Evolutionary conservation across 2,329 filamentous ascomycete genomes (phyloP), one percentile per base, ranked within the genome.

Genomic region (Gnomoniopsis smithogilvyi): DNA sequence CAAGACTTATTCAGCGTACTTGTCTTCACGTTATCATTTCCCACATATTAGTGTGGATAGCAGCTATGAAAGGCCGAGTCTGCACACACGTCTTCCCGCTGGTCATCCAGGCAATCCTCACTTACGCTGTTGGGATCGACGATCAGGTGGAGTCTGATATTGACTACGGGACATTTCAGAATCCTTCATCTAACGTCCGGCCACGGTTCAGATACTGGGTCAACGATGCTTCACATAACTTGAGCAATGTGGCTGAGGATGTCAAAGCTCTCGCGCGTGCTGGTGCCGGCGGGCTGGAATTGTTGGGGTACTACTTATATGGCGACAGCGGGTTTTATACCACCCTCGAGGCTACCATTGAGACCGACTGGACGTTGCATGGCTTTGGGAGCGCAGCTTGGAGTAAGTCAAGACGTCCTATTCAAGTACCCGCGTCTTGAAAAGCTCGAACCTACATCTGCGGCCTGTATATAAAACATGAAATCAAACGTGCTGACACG

Each of bases 371-470:
- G 59, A 51, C 56, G 17, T 30, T 56, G 14, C 56, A 62, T n/a
- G 59, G 74, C 0, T 78, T 73, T 66, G 76, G 74, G 1, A 72
- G 70, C 15, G 63, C 67, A 6, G 68, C 74, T 1, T 62, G 55
- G 14, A 62, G 56, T 45, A 21, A 52, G 41, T 43, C 43, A 19
- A 43, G 38, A 17, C 33, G 33, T 14, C 21, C 24, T 17, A 10
- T n/a, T 19, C 41, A 6, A 14, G 1, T n/a, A 17, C 33, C 15
- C 8, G 22, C 24, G 2, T 10, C 50, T 11, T 43, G 21, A 10
- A 11, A 26, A 6, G 17, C 22, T 36, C 14, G 4, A 14, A n/a
- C n/a, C n/a, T n/a, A n/a, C n/a, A n/a, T n/a, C 24, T 24, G 46
- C 15, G 17, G 12, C n/a, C 21, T 1, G 12, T 24, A 21, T 24